Conservation (phyloP, 2,329 filamentous ascomycete species). For the Sarocladium strictum region DNA sequence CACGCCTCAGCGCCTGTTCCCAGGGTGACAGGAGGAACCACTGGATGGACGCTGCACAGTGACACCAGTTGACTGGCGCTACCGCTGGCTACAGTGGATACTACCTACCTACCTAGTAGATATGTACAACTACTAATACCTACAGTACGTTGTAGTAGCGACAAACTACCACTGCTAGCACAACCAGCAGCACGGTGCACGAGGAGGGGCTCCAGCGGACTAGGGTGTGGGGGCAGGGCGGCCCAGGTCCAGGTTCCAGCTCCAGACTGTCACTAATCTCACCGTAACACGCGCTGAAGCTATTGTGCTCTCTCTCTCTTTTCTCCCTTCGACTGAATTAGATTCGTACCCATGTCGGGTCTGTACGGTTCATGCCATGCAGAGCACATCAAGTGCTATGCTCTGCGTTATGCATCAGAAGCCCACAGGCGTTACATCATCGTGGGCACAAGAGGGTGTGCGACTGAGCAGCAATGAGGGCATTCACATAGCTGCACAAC, state of each 20-base stretch:
- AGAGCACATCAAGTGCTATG: too few relatives aligned
- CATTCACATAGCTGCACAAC: constrained; percentile 3
- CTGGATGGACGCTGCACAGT: not conserved
- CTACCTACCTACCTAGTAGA: not conserved
- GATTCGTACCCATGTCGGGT: too few relatives aligned
- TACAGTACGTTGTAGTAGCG: too few relatives aligned
- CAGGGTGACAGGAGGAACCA: not conserved
- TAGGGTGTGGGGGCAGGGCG: constrained; percentile 3
- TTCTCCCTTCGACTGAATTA: too few relatives aligned
- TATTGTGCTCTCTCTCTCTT: not conserved
- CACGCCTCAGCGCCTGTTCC: not conserved
- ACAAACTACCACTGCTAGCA: too few relatives aligned
- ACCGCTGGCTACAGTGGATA: not conserved
- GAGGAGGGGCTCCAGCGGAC: not conserved
- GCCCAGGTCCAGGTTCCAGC: not conserved
- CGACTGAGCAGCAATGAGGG: not conserved
- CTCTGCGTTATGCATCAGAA: too few relatives aligned
- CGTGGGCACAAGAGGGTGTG: not conserved
- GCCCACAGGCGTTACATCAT: constrained; percentile 8
- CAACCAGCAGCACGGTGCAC: not conserved
- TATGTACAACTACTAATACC: too few relatives aligned
- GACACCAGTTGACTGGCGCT: not conserved
- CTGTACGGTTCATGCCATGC: too few relatives aligned
- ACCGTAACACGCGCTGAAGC: not conserved
- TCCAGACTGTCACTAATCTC: not conserved